phyloP scores from a whole-genome alignment of 2,329 filamentous ascomycete genomes.

The Verticillium albo-atrum region DNA sequence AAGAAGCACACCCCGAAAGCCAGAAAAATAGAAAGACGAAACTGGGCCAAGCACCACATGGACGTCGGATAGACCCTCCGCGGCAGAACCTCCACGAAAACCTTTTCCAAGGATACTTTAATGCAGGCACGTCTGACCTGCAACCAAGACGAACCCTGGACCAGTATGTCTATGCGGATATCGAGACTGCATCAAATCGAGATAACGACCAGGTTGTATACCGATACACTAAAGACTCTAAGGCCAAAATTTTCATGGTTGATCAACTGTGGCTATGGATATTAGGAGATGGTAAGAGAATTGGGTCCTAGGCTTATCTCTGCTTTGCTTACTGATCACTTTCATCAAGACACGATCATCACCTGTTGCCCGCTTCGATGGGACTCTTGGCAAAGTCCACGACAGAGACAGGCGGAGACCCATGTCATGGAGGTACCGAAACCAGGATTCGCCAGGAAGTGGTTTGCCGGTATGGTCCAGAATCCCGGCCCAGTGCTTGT shows the following conservation, averaged over 20 bases:
- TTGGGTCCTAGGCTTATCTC: conserved; percentile 6
- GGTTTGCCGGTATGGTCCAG: background rate
- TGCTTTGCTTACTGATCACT: conserved; percentile 10
- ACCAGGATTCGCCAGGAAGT: background rate
- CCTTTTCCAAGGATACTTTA: background rate
- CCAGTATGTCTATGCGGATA: conserved; percentile 5
- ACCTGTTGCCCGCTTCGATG: conserved; percentile 32
- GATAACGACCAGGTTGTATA: conserved; percentile 9
- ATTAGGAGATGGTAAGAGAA: conserved; percentile 22
- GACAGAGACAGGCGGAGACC: background rate
- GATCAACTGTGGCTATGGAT: conserved; percentile 36
- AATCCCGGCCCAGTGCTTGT: background rate
- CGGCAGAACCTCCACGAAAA: background rate
- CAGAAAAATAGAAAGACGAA: background rate
- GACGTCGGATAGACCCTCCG: background rate
- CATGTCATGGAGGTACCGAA: background rate
- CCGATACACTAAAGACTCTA: conserved; percentile 4
- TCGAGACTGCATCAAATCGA: conserved; percentile 1
- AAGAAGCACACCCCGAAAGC: background rate
- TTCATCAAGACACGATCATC: conserved; percentile 27
- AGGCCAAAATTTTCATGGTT: conserved; percentile 7
- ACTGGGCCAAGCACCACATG: background rate
- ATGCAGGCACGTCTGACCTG: background rate
- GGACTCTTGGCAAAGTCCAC: conserved; percentile 4
- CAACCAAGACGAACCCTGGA: conserved; percentile 9